phyloP scores from a whole-genome alignment of 1,139 yeast species.

The Hemisphaericaspora xylofermentans region DNA sequence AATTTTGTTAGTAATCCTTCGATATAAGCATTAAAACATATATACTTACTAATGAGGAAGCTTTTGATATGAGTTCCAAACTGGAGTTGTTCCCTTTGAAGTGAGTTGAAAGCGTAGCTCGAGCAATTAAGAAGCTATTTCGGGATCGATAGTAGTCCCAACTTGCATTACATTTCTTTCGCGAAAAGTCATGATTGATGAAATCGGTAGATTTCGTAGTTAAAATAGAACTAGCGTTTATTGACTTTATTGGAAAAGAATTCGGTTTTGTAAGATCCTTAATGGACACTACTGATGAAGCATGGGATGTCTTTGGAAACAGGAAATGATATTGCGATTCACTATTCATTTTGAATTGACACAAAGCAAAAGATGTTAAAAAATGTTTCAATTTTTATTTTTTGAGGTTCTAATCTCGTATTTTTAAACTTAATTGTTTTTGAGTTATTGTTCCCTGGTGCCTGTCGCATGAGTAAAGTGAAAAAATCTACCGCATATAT shows the following conservation, averaged over 20 bases:
- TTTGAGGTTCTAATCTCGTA: no score
- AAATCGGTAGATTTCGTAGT: not conserved
- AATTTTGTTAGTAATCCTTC: conserved; percentile 10
- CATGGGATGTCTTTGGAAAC: not conserved
- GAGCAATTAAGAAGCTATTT: conserved; percentile 22
- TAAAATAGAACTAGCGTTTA: conserved; percentile 3
- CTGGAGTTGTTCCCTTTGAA: conserved; percentile 11
- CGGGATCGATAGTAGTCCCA: conserved; percentile 18
- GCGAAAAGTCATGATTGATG: not conserved
- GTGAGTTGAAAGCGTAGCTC: conserved; percentile 17
- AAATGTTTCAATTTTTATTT: not conserved
- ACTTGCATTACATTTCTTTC: not conserved
- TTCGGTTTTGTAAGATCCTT: conserved; percentile 4
- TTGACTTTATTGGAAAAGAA: conserved; percentile 8
- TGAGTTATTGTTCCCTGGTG: not conserved
- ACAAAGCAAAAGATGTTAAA: not conserved
- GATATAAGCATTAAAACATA: not conserved
- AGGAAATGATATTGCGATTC: not conserved
- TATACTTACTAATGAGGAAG: conserved; percentile 21
- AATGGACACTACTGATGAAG: conserved; percentile 2
- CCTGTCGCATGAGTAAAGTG: no score
- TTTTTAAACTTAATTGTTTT: not conserved
- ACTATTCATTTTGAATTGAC: conserved; percentile 10
- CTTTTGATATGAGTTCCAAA: conserved; percentile 17
- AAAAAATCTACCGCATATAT: no score